A percentile compares a stretch with the other conserved stretches of the same genome.
Evolutionary conservation across 306 rosid species (phyloP).

Genomic region (Betula pendula): DNA sequence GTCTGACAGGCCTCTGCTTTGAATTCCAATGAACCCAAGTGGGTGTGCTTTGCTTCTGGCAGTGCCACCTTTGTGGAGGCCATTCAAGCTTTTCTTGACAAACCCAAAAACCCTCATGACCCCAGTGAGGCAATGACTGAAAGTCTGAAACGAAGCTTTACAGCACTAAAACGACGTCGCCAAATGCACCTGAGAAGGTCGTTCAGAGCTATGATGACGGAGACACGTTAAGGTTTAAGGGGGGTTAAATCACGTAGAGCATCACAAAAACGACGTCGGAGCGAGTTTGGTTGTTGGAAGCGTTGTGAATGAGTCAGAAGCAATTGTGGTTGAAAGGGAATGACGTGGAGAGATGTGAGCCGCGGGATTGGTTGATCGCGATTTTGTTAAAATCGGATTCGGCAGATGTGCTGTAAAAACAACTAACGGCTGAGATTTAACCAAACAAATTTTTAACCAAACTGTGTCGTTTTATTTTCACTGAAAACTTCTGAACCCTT

Average conservation of each 20-base stretch:
- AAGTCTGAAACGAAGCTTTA: conserved; percentile 13
- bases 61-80: conserved; percentile 2
- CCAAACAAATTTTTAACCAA: too few relatives aligned
- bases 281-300: too few relatives aligned
- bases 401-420: too few relatives aligned
- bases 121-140: conserved; percentile 5
- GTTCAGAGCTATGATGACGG: not conserved
- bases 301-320: too few relatives aligned
- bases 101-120: conserved; percentile 32
- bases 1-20: conserved; percentile 35
- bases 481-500: too few relatives aligned
- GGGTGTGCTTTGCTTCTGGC: conserved; percentile 26
- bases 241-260: too few relatives aligned
- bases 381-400: too few relatives aligned
- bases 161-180: not conserved
- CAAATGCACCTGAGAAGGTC: not conserved
- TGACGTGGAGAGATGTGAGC: not conserved
- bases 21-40: conserved; percentile 12
- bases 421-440: too few relatives aligned
- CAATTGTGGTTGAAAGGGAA: not conserved
- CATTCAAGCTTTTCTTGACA: conserved; percentile 29
- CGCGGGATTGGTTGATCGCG: not conserved
- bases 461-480: too few relatives aligned
- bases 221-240: too few relatives aligned
- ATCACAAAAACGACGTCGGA: too few relatives aligned